phyloP scores from a whole-genome alignment of 805 yeast genomes.

The Suhomyces kilbournensis region DNA sequence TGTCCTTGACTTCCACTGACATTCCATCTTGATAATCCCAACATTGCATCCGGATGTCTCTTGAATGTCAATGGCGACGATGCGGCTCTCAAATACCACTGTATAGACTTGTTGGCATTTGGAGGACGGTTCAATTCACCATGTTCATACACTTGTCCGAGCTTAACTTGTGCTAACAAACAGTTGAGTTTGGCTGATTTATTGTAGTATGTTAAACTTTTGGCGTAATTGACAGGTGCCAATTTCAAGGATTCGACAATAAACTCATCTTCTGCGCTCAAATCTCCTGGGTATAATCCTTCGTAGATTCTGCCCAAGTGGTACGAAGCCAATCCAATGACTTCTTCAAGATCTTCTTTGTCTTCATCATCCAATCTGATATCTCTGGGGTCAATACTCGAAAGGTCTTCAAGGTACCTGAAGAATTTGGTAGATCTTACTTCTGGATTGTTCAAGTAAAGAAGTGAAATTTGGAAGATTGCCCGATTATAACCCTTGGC shows the following conservation, averaged over 20 bases:
- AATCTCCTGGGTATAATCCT: conserved; percentile 45
- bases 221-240: conserved; percentile 43
- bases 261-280: conserved; percentile 35
- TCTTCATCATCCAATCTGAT: conserved; percentile 36
- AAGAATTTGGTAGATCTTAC: conserved; percentile 34
- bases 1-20: conserved; percentile 32
- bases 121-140: conserved; percentile 41
- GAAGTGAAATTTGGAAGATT: conserved; percentile 39
- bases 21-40: conserved; percentile 43
- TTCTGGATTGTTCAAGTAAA: conserved; percentile 33
- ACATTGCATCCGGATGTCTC: conserved; percentile 45
- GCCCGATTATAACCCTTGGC: conserved; percentile 46
- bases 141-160: conserved; percentile 41
- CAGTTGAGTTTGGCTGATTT: conserved; percentile 40
- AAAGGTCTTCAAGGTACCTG: conserved; percentile 33
- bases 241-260: conserved; percentile 30
- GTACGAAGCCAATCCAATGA: conserved; percentile 39
- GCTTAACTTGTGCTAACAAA: conserved; percentile 38
- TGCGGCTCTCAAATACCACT: conserved; percentile 43
- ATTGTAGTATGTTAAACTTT: conserved; percentile 40
- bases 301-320: conserved; percentile 43
- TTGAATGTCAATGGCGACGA: conserved; percentile 37
- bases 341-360: conserved; percentile 38
- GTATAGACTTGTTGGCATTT: conserved; percentile 42
- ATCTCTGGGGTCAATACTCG: conserved; percentile 37